Evolutionary conservation across 108 stramenopile species (phyloP).

Genomic region (Conticribra weissflogii): DNA sequence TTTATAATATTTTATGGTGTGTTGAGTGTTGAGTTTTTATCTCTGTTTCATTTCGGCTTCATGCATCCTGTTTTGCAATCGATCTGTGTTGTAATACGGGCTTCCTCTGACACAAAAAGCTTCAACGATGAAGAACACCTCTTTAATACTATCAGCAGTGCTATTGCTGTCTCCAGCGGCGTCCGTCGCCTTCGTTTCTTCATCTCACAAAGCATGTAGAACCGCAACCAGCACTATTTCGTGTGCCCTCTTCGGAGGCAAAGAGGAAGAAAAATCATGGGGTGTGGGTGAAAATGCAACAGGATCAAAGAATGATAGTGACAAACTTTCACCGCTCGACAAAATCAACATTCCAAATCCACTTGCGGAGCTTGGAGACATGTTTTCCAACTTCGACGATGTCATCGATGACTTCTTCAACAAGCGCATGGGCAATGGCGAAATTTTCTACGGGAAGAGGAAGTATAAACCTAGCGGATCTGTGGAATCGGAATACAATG

Average conservation of each 20-base stretch:
- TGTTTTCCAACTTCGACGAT: slow-evolving; percentile 65
- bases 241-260: too few relatives aligned
- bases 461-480: slow-evolving; percentile 79
- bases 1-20: too few relatives aligned
- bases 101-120: neutral
- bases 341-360: slow-evolving; percentile 39
- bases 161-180: neutral
- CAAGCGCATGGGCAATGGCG: slow-evolving; percentile 72
- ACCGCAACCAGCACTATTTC: neutral
- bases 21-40: too few relatives aligned
- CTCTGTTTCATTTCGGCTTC: too few relatives aligned
- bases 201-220: neutral
- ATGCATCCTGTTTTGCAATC: too few relatives aligned
- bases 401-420: slow-evolving; percentile 83
- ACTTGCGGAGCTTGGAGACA: slow-evolving; percentile 36
- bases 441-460: slow-evolving; percentile 70
- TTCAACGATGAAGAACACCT: too few relatives aligned
- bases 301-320: neutral
- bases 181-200: neutral
- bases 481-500: slow-evolving; percentile 76
- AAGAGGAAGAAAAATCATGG: slow-evolving; percentile 15
- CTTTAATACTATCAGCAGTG: too few relatives aligned
- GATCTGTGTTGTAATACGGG: neutral
- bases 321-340: neutral
- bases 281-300: slow-evolving; percentile 9